phyloP scores from a whole-genome alignment of 768 basidiomycete genomes.

The Termitomyces heimii region DNA sequence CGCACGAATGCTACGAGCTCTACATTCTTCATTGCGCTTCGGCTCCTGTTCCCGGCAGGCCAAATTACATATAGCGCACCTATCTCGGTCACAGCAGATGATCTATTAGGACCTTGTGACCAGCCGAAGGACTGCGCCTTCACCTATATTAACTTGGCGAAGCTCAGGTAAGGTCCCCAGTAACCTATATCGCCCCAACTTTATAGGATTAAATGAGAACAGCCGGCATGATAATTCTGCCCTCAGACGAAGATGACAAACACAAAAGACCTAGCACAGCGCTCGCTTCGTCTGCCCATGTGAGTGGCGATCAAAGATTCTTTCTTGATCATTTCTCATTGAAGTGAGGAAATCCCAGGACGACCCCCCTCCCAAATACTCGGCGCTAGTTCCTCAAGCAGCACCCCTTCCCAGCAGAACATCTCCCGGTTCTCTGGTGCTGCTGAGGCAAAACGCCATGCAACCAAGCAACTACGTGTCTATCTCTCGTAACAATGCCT shows the following conservation, averaged over 20 bases:
- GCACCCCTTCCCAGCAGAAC: not conserved
- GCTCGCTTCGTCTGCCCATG: not conserved
- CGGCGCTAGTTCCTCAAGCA: conserved; percentile 2
- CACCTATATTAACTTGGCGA: not conserved
- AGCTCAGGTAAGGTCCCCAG: not conserved
- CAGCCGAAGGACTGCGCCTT: conserved; percentile 2
- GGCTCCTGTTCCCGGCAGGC: not conserved
- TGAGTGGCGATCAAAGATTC: not conserved
- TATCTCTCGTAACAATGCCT: conserved; percentile 20
- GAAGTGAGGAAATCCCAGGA: conserved; percentile 3
- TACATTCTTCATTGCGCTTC: not conserved
- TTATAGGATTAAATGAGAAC: not conserved
- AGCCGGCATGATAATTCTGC: conserved; percentile 3
- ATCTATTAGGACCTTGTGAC: conserved; percentile 2
- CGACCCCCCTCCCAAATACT: conserved; percentile 17
- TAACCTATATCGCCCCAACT: not conserved
- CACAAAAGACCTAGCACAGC: not conserved
- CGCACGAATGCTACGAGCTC: not conserved
- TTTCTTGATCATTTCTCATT: not conserved
- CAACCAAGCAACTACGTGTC: conserved; percentile 29
- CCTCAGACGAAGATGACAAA: conserved; percentile 8
- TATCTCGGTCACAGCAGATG: not conserved
- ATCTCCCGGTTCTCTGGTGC: not conserved
- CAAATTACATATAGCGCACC: not conserved
- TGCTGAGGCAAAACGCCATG: conserved; percentile 10